A percentile compares a stretch with the other conserved stretches of the same genome.
phyloP scores from a whole-genome alignment of 1,284 basidiomycete genomes.

The Coniferiporia weirii region DNA sequence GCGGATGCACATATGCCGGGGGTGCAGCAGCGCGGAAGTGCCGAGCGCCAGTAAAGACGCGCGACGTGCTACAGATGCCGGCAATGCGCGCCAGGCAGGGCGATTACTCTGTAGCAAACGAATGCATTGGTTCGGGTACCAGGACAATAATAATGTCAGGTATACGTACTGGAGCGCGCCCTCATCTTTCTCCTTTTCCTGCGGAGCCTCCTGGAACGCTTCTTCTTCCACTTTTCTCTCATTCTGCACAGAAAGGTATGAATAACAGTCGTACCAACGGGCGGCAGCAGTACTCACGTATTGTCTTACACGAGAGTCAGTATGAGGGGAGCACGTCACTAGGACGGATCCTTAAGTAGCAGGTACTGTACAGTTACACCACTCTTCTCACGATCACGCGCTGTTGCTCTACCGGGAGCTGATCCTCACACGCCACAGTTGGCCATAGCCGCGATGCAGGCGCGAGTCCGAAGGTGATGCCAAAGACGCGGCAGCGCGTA shows the following conservation, averaged over 20 bases:
- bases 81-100: constrained; percentile 7
- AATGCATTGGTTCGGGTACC: neutral
- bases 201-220: constrained; percentile 81
- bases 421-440: too few relatives aligned
- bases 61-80: neutral
- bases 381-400: too few relatives aligned
- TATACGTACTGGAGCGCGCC: constrained; percentile 76
- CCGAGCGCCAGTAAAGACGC: neutral
- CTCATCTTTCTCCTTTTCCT: constrained; percentile 90
- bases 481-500: constrained; percentile 36
- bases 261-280: neutral
- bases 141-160: too few relatives aligned
- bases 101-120: constrained; percentile 30
- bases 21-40: neutral
- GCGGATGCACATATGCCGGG: neutral
- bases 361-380: constrained; percentile 36
- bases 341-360: neutral
- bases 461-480: constrained; percentile 27
- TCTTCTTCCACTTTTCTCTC: constrained; percentile 94
- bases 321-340: constrained; percentile 16
- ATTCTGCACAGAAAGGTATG: constrained; percentile 39
- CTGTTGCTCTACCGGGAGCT: too few relatives aligned
- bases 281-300: constrained; percentile 28
- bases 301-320: constrained; percentile 24
- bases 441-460: too few relatives aligned